Conservation (phyloP, 129 eudicot species). For the Cynara cardunculus region DNA sequence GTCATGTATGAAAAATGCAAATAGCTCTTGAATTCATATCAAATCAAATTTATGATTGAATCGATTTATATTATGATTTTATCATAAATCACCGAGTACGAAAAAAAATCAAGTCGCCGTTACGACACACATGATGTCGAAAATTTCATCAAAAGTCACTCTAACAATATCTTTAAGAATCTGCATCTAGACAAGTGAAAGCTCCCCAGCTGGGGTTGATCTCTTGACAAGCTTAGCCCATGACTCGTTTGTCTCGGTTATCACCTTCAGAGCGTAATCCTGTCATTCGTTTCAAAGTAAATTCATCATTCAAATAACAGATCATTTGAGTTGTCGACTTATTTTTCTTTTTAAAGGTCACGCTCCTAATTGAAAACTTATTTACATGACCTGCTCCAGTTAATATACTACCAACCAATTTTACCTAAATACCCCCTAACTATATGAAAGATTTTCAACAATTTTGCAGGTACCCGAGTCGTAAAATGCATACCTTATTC, state of each 20-base stretch:
- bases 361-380: too few relatives aligned
- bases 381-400: too few relatives aligned
- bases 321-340: too few relatives aligned
- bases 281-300: constrained; percentile 23
- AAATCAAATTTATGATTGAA: neutral
- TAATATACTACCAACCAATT: too few relatives aligned
- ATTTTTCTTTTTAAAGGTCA: too few relatives aligned
- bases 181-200: constrained; percentile 64
- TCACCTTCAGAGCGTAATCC: constrained; percentile 92
- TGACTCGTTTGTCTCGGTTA: constrained; percentile 82
- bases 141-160: constrained; percentile 21
- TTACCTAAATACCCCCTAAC: neutral
- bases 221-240: constrained; percentile 98
- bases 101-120: constrained; percentile 7
- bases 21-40: constrained; percentile 7
- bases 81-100: constrained; percentile 1
- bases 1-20: constrained; percentile 1
- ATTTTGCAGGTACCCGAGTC: neutral
- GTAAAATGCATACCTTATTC: constrained; percentile 56
- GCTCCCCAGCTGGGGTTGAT: constrained; percentile 88
- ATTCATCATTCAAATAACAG: neutral
- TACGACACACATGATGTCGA: constrained; percentile 23
- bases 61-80: constrained; percentile 14
- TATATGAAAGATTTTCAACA: neutral
- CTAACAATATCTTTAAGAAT: neutral